A percentile compares a stretch with the other conserved stretches of the same genome.
Evolutionary conservation across 2,329 filamentous ascomycete species (phyloP).

Genomic region (Alternaria sp.): DNA sequence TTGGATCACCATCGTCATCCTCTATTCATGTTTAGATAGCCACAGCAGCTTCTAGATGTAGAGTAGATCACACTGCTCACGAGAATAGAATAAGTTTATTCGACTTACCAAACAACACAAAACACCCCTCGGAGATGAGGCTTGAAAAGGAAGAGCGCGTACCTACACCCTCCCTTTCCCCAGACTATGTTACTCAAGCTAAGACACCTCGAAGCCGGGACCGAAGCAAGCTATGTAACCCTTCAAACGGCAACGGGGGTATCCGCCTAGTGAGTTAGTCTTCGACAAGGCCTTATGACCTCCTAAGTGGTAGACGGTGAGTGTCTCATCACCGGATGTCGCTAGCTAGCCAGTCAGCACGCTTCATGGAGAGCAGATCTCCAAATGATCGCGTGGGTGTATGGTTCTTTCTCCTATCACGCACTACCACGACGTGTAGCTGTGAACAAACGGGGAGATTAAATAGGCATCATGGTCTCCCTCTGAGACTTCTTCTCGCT

Average conservation of each 20-base stretch:
- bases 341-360: not conserved
- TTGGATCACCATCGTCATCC: not conserved
- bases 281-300: conserved; percentile 28
- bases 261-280: conserved; percentile 7
- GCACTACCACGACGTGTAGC: conserved; percentile 1
- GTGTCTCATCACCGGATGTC: conserved; percentile 18
- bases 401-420: conserved; percentile 10
- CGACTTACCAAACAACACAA: not conserved
- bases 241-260: conserved; percentile 8
- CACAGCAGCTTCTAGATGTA: not conserved
- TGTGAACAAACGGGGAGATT: conserved; percentile 3
- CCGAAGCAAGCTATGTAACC: conserved; percentile 11
- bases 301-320: conserved; percentile 12
- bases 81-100: not conserved
- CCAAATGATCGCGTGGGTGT: conserved; percentile 17
- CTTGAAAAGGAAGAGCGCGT: not conserved
- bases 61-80: not conserved
- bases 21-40: not conserved
- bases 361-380: conserved; percentile 8
- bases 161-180: conserved; percentile 8
- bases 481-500: conserved; percentile 1
- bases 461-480: conserved; percentile 15
- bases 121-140: not conserved
- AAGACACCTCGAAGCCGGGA: conserved; percentile 6
- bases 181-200: conserved; percentile 10